Percentiles rank a stretch among this genome's conserved stretches.
These are phyloP conservation scores for Ascochyta rabiei DNA, from an alignment of 2,329 filamentous ascomycete genomes.

Conservation along the genomic window DNA sequence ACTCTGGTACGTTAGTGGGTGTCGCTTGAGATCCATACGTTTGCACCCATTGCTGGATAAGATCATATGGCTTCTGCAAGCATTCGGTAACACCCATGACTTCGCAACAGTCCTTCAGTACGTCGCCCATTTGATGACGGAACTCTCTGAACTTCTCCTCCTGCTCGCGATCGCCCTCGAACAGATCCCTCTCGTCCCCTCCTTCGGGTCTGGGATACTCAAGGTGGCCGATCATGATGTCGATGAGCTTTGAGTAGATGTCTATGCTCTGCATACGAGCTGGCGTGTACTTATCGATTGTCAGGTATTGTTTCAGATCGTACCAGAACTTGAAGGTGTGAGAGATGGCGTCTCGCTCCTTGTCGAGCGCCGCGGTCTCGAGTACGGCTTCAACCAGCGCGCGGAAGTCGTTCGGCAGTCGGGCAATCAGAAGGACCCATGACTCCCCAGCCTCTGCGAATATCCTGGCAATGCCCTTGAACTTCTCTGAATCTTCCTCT, in stretches of 20 bases:
- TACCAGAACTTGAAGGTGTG: slow-evolving; percentile 98
- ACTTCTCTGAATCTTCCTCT: slow-evolving; percentile 82
- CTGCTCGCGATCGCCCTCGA: slow-evolving; percentile 92
- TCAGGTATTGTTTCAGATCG: slow-evolving; percentile 94
- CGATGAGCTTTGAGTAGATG: slow-evolving; percentile 86
- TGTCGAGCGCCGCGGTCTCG: slow-evolving; percentile 88
- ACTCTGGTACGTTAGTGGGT: slow-evolving; percentile 80
- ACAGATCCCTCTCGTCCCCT: slow-evolving; percentile 79
- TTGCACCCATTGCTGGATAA: slow-evolving; percentile 87
- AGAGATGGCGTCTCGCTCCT: slow-evolving; percentile 87
- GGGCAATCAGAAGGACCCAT: slow-evolving; percentile 90
- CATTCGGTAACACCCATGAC: slow-evolving; percentile 94
- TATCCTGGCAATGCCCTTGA: slow-evolving; percentile 86
- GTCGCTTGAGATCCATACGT: slow-evolving; percentile 79
- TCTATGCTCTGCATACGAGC: slow-evolving; percentile 78
- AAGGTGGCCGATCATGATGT: slow-evolving; percentile 89
- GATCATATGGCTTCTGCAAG: slow-evolving; percentile 81
- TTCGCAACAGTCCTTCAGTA: slow-evolving; percentile 94
- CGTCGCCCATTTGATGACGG: slow-evolving; percentile 95
- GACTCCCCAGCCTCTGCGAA: slow-evolving; percentile 93
- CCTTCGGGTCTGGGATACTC: slow-evolving; percentile 81
- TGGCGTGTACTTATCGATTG: slow-evolving; percentile 85
- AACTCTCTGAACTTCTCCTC: slow-evolving; percentile 98
- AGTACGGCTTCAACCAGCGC: slow-evolving; percentile 86
- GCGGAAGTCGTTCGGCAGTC: slow-evolving; percentile 80